phyloP scores from a whole-genome alignment of 78 protist species.

The Mantamonas sphyraenae region DNA sequence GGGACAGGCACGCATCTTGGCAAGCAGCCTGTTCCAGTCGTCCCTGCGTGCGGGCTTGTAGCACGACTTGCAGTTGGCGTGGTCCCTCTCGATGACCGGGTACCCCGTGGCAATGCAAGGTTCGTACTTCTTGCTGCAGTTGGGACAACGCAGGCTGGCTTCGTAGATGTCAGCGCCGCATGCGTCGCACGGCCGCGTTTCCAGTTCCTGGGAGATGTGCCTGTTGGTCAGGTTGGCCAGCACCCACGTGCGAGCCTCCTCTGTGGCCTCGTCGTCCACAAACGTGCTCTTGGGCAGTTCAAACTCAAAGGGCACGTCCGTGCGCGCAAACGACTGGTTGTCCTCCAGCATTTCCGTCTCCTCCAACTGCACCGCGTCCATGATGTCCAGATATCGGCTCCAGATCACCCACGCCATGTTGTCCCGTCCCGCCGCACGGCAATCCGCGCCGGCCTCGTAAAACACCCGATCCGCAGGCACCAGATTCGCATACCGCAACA shows the following conservation, averaged over 20 bases:
- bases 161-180: constrained; percentile 33
- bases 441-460: constrained; percentile 66
- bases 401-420: constrained; percentile 40
- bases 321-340: constrained; percentile 40
- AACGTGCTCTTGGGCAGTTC: background rate
- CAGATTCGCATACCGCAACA: constrained; percentile 25
- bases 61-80: background rate
- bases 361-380: constrained; percentile 61
- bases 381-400: constrained; percentile 59
- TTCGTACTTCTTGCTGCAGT: constrained; percentile 12
- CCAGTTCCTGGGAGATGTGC: constrained; percentile 20
- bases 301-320: constrained; percentile 59
- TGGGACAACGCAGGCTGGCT: constrained; percentile 13
- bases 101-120: constrained; percentile 43
- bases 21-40: constrained; percentile 25
- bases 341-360: constrained; percentile 6
- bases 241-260: constrained; percentile 33
- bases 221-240: constrained; percentile 31
- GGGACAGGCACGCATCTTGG: background rate
- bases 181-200: constrained; percentile 1
- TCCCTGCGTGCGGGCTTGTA: constrained; percentile 3
- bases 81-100: background rate
- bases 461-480: constrained; percentile 69
- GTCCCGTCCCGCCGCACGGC: background rate
- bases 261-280: background rate